A percentile compares a stretch with the other conserved stretches of the same genome.
phyloP scores from a whole-genome alignment of 805 yeast genomes.

The Hanseniaspora singularis region DNA sequence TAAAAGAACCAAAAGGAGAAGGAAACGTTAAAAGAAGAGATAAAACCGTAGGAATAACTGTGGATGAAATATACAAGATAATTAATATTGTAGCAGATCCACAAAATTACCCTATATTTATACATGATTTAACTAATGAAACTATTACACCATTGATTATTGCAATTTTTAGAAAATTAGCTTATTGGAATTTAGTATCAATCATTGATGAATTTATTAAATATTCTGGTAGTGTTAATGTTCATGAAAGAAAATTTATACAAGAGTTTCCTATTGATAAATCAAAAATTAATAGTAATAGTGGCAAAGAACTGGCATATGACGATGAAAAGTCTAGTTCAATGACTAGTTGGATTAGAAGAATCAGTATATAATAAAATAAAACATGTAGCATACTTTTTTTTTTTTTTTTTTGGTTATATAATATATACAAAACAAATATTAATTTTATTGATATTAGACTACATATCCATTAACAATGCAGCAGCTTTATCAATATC shows the following conservation, averaged over 20 bases:
- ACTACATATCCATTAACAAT: background rate
- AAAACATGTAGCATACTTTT: background rate
- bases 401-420: too few species aligned
- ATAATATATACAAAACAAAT: too few species aligned
- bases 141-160: slow-evolving; percentile 71
- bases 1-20: slow-evolving; percentile 18
- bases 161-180: slow-evolving; percentile 73
- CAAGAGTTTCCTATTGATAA: slow-evolving; percentile 53
- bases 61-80: slow-evolving; percentile 46
- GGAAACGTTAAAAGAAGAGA: slow-evolving; percentile 61
- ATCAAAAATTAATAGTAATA: slow-evolving; percentile 42
- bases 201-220: slow-evolving; percentile 75
- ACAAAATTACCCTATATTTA: slow-evolving; percentile 54
- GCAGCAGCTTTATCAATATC: slow-evolving; percentile 13
- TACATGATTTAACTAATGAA: slow-evolving; percentile 86
- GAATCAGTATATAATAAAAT: background rate
- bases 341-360: background rate
- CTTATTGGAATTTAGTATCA: slow-evolving; percentile 81
- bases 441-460: too few species aligned
- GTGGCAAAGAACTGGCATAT: too few species aligned
- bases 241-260: slow-evolving; percentile 72
- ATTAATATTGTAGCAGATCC: slow-evolving; percentile 51
- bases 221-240: slow-evolving; percentile 63
- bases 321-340: too few species aligned
- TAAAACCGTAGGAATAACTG: slow-evolving; percentile 69